Base-by-base conservation (phyloP, 139 green algal species). In the Trebouxia sp. region DNA sequence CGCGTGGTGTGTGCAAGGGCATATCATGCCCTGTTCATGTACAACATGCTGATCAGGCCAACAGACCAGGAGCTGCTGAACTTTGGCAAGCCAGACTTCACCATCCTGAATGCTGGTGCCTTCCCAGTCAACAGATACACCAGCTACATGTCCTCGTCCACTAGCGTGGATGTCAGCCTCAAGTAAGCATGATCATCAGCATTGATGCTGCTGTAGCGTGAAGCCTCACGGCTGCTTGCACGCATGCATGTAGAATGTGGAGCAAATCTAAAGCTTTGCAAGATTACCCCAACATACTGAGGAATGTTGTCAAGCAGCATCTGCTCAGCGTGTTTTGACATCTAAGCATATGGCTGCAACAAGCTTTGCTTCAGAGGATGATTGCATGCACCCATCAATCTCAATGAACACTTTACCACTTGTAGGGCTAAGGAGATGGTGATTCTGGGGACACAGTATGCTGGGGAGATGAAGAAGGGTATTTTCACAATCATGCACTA, bases 21-120 rank as follows among this genome's bases (percentile, higher is more conserved):
- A 26, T 99, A 98, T 88, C 96, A 99, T 85, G 92, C 94, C 3
- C 89, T 99, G 28, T 99, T 99, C 87, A 97, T 97, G 91, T 87
- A 95, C 89, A 99, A 99, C 92, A 98, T 99, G 96, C 90, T 98
- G 74, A 98, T 98, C 58, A 70, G 92, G 30, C 92, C 91, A 48
- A 95, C 86, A 4, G 65, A 85, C 15, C 84, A 94, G 56, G 93
- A 98, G 92, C 89, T 98, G 69, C 75, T 88, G 15, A 75, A 80
- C 67, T 98, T 97, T 87, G 91, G 91, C 10, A 85, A 91, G 78
- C 95, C 96, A 45, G 95, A 98, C 84, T 97, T 98, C 81, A 95
- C 92, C 6, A 98, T 98, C 81, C 97, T 96, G 88, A 98, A 98
- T 85, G 95, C 91, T 32, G 94, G 94, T 35, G 88, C 91, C 38